Evolutionary conservation across 140 eudicot genomes (phyloP).

Genomic region (Flaveria floridana): DNA sequence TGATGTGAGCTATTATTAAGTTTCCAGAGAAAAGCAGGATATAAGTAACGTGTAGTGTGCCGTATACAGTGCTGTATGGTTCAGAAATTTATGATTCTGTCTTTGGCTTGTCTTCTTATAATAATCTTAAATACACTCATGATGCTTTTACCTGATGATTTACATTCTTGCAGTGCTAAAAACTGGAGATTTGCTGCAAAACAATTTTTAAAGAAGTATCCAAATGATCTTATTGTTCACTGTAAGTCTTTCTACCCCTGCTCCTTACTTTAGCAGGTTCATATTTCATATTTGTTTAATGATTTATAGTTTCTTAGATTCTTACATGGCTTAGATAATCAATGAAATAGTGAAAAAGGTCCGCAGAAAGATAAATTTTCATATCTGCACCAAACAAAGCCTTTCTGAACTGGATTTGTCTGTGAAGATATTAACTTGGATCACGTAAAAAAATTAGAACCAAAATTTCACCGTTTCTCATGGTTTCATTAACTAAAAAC

Average conservation of each 20-base stretch:
- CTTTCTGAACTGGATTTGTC: conserved; percentile 14
- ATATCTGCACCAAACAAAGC: background rate
- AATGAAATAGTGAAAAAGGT: conserved; percentile 6
- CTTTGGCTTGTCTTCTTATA: background rate
- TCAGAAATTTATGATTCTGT: conserved; percentile 3
- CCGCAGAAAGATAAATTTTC: background rate
- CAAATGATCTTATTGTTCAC: conserved; percentile 71
- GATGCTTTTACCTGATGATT: background rate
- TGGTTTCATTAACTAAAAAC: background rate
- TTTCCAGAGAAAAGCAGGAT: background rate
- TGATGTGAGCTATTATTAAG: background rate
- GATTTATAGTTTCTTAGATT: conserved; percentile 1
- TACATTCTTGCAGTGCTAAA: conserved; percentile 54
- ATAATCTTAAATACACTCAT: background rate
- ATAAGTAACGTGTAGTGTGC: background rate
- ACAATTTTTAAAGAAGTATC: conserved; percentile 76
- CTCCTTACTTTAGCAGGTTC: background rate
- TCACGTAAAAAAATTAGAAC: background rate
- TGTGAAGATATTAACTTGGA: conserved; percentile 15
- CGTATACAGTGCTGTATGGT: background rate
- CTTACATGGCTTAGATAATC: conserved; percentile 16
- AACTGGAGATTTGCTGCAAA: conserved; percentile 86
- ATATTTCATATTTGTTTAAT: conserved; percentile 4
- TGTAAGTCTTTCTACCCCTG: conserved; percentile 47
- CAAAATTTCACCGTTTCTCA: background rate